A percentile compares a stretch with the other conserved stretches of the same genome.
phyloP scores from a whole-genome alignment of 2,329 filamentous ascomycete genomes.

The Diaporthe velutina region DNA sequence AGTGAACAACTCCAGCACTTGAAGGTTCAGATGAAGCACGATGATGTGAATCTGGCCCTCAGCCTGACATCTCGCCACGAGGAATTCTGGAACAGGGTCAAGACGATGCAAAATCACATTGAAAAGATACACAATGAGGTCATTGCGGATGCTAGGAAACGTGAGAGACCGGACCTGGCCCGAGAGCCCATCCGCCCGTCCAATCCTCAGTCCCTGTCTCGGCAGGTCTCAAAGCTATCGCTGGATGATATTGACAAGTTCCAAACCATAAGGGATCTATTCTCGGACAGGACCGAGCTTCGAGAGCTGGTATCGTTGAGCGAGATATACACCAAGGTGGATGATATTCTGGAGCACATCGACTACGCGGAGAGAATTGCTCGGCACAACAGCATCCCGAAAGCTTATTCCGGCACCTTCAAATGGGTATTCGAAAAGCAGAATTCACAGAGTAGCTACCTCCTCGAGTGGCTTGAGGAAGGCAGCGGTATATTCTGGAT shows the following conservation, averaged over 20 bases:
- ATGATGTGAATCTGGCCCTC: not conserved
- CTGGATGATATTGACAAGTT: not conserved
- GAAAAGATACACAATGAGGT: not conserved
- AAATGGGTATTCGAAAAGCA: not conserved
- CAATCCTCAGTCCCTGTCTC: not conserved
- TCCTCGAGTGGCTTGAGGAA: constrained; percentile 5
- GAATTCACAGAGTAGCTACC: not conserved
- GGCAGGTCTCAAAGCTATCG: not conserved
- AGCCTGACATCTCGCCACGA: not conserved
- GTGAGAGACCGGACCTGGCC: not conserved
- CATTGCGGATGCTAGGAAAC: not conserved
- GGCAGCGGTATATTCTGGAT: not conserved
- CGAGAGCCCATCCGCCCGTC: not conserved
- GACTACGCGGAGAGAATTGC: not conserved
- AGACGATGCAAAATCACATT: not conserved
- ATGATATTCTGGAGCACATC: not conserved
- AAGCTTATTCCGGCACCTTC: not conserved
- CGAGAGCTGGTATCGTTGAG: not conserved
- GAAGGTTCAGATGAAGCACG: not conserved
- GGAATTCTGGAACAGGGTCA: not conserved
- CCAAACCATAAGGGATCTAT: not conserved
- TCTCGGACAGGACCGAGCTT: not conserved
- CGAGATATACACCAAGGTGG: not conserved
- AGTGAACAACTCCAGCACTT: not conserved
- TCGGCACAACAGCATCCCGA: not conserved